Conservation (phyloP, 2,329 filamentous ascomycete genomes). For the Sarocladium oryzae region DNA sequence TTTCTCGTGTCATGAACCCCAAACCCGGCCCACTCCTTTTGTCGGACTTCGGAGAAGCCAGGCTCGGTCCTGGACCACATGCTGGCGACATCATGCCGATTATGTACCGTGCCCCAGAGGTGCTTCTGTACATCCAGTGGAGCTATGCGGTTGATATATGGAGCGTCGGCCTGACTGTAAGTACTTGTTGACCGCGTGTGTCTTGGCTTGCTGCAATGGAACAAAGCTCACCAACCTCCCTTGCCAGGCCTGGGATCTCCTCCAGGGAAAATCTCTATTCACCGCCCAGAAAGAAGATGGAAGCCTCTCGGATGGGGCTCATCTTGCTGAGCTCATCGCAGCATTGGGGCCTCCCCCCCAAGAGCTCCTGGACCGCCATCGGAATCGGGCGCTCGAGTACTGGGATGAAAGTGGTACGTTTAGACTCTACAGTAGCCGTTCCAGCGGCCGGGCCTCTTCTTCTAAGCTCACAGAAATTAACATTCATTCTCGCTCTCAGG, state of each 20-base stretch:
- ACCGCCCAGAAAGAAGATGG: constrained; percentile 16
- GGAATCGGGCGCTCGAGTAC: constrained; percentile 14
- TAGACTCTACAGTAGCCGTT: background rate
- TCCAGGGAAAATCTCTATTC: constrained; percentile 16
- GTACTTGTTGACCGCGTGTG: constrained; percentile 9
- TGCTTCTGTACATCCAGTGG: constrained; percentile 18
- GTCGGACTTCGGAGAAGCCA: constrained; percentile 23
- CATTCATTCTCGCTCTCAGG: constrained; percentile 12
- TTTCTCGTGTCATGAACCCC: constrained; percentile 19
- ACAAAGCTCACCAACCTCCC: too few relatives aligned
- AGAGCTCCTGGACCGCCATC: constrained; percentile 14
- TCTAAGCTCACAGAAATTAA: background rate
- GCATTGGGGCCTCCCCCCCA: constrained; percentile 17
- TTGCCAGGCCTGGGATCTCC: constrained; percentile 20
- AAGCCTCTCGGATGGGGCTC: constrained; percentile 17
- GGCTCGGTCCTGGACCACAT: constrained; percentile 19
- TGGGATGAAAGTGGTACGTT: constrained; percentile 19
- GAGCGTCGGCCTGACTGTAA: constrained; percentile 22
- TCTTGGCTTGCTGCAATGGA: too few relatives aligned
- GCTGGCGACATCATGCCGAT: constrained; percentile 23
- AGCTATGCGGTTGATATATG: constrained; percentile 22
- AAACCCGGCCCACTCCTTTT: constrained; percentile 19
- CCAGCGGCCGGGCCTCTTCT: background rate
- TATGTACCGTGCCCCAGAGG: constrained; percentile 20
- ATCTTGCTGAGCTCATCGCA: constrained; percentile 19